Evolutionary conservation across 306 rosid species (phyloP).

Genomic region (Trichosanthes cucumerina): DNA sequence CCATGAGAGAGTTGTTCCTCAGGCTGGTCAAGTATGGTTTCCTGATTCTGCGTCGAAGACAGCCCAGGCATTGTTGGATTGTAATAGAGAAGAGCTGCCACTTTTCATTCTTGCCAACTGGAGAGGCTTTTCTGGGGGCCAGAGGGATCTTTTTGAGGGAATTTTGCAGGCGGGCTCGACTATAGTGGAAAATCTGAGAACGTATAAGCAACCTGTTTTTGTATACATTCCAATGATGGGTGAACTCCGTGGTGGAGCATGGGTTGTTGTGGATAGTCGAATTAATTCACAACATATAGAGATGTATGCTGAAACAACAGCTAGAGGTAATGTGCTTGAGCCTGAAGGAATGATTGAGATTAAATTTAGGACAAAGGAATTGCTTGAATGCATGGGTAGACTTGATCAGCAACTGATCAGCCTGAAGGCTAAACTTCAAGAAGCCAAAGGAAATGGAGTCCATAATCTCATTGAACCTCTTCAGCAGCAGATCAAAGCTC

Average conservation of each 20-base stretch:
- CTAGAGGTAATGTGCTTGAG: constrained; percentile 93
- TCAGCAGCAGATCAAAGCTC: constrained; percentile 65
- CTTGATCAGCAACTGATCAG: constrained; percentile 69
- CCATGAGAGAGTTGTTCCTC: constrained; percentile 93
- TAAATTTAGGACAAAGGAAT: constrained; percentile 80
- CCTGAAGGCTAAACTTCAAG: constrained; percentile 64
- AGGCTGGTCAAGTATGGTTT: constrained; percentile 99
- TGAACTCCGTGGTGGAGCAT: constrained; percentile 97
- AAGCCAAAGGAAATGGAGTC: constrained; percentile 45
- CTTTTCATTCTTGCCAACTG: constrained; percentile 94
- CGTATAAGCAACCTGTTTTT: constrained; percentile 87
- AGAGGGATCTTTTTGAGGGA: constrained; percentile 98
- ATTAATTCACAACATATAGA: constrained; percentile 88
- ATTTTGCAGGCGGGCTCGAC: constrained; percentile 99
- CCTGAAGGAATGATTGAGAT: constrained; percentile 99
- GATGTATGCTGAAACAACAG: constrained; percentile 86
- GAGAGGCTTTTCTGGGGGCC: constrained; percentile 99
- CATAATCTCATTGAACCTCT: constrained; percentile 40
- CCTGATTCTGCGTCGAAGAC: constrained; percentile 95
- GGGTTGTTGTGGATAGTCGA: constrained; percentile 93
- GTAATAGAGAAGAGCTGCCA: constrained; percentile 93
- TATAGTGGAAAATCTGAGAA: constrained; percentile 95
- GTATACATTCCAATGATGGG: constrained; percentile 97
- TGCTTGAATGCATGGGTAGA: constrained; percentile 89
- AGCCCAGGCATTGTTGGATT: constrained; percentile 87